phyloP scores from a whole-genome alignment of 805 yeast genomes.

The Zygotorulaspora sp. region DNA sequence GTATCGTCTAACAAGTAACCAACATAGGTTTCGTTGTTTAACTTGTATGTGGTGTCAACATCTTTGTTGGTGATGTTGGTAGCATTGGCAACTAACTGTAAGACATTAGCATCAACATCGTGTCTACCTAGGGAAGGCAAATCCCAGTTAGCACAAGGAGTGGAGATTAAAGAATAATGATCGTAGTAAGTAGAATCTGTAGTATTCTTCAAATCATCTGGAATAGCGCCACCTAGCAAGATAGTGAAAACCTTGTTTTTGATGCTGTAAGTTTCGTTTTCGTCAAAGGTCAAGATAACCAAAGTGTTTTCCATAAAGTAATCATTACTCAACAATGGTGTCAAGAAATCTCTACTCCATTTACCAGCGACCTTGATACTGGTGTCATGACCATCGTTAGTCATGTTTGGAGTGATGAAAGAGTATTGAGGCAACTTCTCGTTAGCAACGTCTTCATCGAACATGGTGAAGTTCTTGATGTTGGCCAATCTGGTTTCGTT shows the following conservation, averaged over 20 bases:
- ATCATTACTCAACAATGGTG: slow-evolving; percentile 41
- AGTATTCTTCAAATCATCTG: slow-evolving; percentile 41
- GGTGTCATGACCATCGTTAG: slow-evolving; percentile 50
- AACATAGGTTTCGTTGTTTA: slow-evolving; percentile 34
- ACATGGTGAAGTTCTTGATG: slow-evolving; percentile 46
- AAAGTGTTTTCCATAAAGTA: slow-evolving; percentile 46
- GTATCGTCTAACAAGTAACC: slow-evolving; percentile 34
- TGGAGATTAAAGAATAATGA: slow-evolving; percentile 49
- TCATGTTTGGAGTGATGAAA: slow-evolving; percentile 51
- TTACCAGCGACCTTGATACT: slow-evolving; percentile 43
- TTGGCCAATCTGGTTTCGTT: slow-evolving; percentile 38
- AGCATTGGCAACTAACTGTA: slow-evolving; percentile 39
- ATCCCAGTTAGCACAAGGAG: slow-evolving; percentile 49
- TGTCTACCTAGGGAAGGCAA: slow-evolving; percentile 47
- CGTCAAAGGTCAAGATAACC: slow-evolving; percentile 48
- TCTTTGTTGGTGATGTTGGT: slow-evolving; percentile 31
- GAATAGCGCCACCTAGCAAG: slow-evolving; percentile 46
- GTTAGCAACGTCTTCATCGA: slow-evolving; percentile 39
- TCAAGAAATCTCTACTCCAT: slow-evolving; percentile 45
- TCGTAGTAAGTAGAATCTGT: slow-evolving; percentile 46
- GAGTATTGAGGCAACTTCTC: slow-evolving; percentile 48
- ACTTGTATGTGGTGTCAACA: slow-evolving; percentile 35
- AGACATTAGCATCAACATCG: slow-evolving; percentile 49
- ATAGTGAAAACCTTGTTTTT: slow-evolving; percentile 45
- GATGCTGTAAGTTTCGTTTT: slow-evolving; percentile 41